Conservation (phyloP, 1,284 basidiomycete species). For the Phylloporus sp. region DNA sequence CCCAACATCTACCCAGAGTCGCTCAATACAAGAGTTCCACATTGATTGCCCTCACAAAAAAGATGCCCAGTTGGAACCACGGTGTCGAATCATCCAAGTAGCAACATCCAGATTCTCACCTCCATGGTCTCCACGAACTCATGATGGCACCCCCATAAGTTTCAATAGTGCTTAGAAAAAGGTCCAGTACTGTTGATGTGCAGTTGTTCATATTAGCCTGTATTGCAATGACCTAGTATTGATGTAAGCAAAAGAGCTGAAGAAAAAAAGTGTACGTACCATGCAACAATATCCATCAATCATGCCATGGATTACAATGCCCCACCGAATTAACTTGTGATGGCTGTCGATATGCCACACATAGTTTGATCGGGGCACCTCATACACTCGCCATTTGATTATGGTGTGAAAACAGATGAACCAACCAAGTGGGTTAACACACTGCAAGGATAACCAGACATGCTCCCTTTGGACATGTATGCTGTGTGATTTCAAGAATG, state of each 20-base stretch:
- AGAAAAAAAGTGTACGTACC: not conserved
- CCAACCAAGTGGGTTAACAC: not conserved
- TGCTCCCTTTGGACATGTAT: not conserved
- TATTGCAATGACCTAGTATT: not conserved
- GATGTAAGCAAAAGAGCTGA: not conserved
- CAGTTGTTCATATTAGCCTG: constrained; percentile 3
- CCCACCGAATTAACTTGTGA: constrained; percentile 53
- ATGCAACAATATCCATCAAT: constrained; percentile 6
- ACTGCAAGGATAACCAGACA: not conserved
- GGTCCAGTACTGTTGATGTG: constrained; percentile 5
- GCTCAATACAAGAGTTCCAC: not conserved
- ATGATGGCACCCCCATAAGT: constrained; percentile 3
- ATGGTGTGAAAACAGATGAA: not conserved
- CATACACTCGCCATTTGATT: not conserved
- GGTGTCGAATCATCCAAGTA: constrained; percentile 21
- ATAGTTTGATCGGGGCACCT: not conserved
- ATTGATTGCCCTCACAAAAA: constrained; percentile 33
- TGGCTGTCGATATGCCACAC: constrained; percentile 48
- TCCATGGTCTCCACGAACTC: constrained; percentile 17
- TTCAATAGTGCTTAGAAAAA: not conserved
- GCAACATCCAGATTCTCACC: constrained; percentile 33
- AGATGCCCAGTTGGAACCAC: constrained; percentile 26
- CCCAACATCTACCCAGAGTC: constrained; percentile 23
- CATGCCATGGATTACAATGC: constrained; percentile 51
- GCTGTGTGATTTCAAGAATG: not conserved